Evolutionary conservation across 805 yeast genomes (phyloP), one percentile per base, ranked within the genome.

Genomic region (Suhomyces emberorum): DNA sequence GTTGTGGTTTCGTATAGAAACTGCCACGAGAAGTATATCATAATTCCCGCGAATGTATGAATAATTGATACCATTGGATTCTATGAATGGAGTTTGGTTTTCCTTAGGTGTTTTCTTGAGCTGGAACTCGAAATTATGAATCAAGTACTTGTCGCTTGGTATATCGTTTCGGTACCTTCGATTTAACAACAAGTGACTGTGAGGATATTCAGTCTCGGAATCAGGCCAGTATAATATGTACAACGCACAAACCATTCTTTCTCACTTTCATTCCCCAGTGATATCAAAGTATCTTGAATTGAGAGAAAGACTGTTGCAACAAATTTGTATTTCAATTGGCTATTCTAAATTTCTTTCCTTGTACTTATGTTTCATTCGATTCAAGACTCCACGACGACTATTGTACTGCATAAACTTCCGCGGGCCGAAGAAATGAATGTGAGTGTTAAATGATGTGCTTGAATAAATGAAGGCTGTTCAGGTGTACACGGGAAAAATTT

Each of bases 51-150:
- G 60, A 8, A 79, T 57, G 47, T 72, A 76, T n/a, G 77, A 59
- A 54, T 76, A 84, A 48, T 72, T 71, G 31, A 77, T 49, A 1
- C 83, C 85, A 14, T 69, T 60, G 37, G 57, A 51, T 27, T 61
- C 43, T 8, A 79, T 36, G 21, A 80, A 58, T 3, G 86, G 84
- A 1, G 34, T 42, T 27, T 52, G 35, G 25, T 53, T 49, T 15
- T 55, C 51, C 7, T 51, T 52, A 10, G 26, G 29, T 25, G 50
- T 48, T 12, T 34, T 37, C 31, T 47, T 51, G 38, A 52, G 60
- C 1, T 44, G 41, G 4, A 38, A 34, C 32, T 59, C 57, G 42
- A 62, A 65, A 15, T 41, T 44, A 11, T 44, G 43, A 12, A 65
- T 43, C 8, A 67, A 43, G 10, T 30, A 15, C 9, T 38, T 29